Conservation (phyloP, 805 yeast genomes). For the Blastobotrys americana region DNA sequence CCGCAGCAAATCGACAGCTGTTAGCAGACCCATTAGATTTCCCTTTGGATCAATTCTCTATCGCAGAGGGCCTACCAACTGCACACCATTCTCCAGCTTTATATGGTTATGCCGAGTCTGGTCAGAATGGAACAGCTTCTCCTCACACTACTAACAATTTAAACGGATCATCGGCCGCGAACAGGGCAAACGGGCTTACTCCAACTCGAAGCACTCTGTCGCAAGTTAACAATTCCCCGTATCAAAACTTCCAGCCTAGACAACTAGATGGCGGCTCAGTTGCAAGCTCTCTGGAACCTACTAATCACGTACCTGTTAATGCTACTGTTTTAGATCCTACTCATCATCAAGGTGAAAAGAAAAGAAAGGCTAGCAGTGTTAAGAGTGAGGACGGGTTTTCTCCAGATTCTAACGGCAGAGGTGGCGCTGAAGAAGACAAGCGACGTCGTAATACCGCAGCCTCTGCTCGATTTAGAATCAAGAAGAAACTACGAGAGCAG, state of each 20-base stretch:
- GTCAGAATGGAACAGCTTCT: neutral
- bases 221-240: neutral
- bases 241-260: neutral
- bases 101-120: neutral
- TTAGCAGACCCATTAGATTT: slow-evolving; percentile 6
- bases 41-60: slow-evolving; percentile 1
- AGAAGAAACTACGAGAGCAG: slow-evolving; percentile 87
- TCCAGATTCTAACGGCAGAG: slow-evolving; percentile 22
- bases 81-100: neutral
- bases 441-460: slow-evolving; percentile 90
- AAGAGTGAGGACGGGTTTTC: neutral
- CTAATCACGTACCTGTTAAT: neutral
- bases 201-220: neutral
- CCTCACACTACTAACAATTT: neutral
- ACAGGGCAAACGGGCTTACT: no score
- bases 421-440: slow-evolving; percentile 53
- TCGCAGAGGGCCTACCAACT: slow-evolving; percentile 3
- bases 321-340: neutral
- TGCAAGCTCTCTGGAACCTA: neutral
- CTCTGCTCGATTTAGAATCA: slow-evolving; percentile 84
- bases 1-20: slow-evolving; percentile 1
- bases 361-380: neutral
- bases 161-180: neutral
- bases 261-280: neutral
- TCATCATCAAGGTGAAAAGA: slow-evolving; percentile 2